A percentile compares a stretch with the other conserved stretches of the same genome.
These are phyloP conservation scores for Curvularia sp. DNA, from an alignment of 2,329 filamentous ascomycete species.

Conservation along the genomic window DNA sequence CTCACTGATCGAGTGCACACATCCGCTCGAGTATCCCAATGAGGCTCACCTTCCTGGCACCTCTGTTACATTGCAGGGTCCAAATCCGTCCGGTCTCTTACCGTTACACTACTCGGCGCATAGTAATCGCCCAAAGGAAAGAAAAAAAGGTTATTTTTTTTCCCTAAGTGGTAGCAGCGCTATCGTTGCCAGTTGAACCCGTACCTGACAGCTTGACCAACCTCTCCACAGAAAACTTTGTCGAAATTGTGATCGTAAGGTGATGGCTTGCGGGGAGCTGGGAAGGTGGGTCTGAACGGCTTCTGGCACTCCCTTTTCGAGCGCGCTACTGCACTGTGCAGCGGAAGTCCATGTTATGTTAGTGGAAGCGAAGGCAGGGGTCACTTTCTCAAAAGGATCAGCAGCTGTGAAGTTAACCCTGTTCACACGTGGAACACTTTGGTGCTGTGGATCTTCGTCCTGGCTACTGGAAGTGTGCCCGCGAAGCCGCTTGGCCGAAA, in stretches of 20 bases:
- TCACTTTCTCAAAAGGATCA: slow-evolving; percentile 33
- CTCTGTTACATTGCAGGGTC: slow-evolving; percentile 10
- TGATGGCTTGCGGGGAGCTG: slow-evolving; percentile 51
- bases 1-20: neutral
- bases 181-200: slow-evolving; percentile 22
- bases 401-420: slow-evolving; percentile 43
- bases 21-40: neutral
- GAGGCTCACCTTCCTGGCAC: neutral
- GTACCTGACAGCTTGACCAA: slow-evolving; percentile 27
- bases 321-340: slow-evolving; percentile 47
- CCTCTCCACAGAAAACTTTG: slow-evolving; percentile 43
- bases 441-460: slow-evolving; percentile 32
- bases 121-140: neutral
- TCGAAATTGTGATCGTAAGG: slow-evolving; percentile 39
- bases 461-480: slow-evolving; percentile 34
- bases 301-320: slow-evolving; percentile 33
- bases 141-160: neutral
- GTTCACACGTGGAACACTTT: slow-evolving; percentile 46
- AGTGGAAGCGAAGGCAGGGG: slow-evolving; percentile 48
- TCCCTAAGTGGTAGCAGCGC: slow-evolving; percentile 5
- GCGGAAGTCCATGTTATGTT: slow-evolving; percentile 46
- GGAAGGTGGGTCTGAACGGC: slow-evolving; percentile 43
- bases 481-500: slow-evolving; percentile 29
- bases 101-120: neutral
- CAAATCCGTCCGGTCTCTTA: slow-evolving; percentile 2